Conservation (phyloP, 768 basidiomycete genomes). For the Mycena metata region DNA sequence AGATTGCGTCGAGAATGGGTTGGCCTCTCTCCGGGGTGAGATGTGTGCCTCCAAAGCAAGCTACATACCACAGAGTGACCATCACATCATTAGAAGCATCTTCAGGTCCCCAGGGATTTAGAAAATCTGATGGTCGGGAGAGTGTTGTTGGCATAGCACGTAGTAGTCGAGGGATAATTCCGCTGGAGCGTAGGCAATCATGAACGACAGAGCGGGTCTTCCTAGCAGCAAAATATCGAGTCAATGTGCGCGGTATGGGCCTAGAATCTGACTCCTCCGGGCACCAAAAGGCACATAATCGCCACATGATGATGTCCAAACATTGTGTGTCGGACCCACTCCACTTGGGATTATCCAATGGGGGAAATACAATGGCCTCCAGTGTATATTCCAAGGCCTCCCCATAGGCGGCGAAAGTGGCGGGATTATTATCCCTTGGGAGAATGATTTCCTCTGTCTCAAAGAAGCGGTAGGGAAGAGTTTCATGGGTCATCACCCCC, state of each 20-base stretch:
- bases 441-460: neutral
- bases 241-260: neutral
- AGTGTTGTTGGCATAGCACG: too few relatives aligned
- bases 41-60: too few relatives aligned
- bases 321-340: neutral
- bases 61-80: too few relatives aligned
- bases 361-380: neutral
- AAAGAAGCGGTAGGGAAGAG: neutral
- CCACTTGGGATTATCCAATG: neutral
- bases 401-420: neutral
- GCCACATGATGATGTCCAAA: neutral
- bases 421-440: neutral
- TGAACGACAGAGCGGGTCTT: too few relatives aligned
- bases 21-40: neutral
- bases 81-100: too few relatives aligned
- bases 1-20: neutral
- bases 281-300: neutral
- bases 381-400: neutral
- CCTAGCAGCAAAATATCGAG: neutral
- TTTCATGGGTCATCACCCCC: neutral
- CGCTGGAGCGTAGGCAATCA: neutral
- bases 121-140: too few relatives aligned
- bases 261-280: neutral
- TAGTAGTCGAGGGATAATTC: neutral
- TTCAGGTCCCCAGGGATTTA: too few relatives aligned